Evolutionary conservation across 202 grass and related monocot genomes (phyloP).

Genomic region (Cymbopogon flexuosus): DNA sequence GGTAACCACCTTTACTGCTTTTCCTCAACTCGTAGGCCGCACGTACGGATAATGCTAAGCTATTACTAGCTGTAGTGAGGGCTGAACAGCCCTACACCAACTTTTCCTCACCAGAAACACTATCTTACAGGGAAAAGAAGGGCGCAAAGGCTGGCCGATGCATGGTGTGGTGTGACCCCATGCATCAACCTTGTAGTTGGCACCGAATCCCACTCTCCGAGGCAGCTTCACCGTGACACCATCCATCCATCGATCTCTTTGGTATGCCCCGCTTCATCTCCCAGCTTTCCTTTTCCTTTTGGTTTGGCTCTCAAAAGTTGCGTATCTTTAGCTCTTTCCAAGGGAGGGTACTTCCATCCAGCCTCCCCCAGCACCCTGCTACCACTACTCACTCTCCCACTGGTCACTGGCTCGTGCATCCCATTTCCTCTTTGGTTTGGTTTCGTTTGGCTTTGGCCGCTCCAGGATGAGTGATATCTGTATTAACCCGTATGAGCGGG

Average conservation of each 20-base stretch:
- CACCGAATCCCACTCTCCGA: slow-evolving; percentile 59
- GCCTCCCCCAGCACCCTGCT: slow-evolving; percentile 5
- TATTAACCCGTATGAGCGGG: slow-evolving; percentile 22
- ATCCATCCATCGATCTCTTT: slow-evolving; percentile 20
- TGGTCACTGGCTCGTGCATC: neutral
- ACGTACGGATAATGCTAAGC: slow-evolving; percentile 41
- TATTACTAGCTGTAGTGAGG: slow-evolving; percentile 37
- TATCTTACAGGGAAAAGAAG: slow-evolving; percentile 24
- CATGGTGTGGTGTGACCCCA: slow-evolving; percentile 42
- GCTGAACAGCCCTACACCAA: slow-evolving; percentile 49
- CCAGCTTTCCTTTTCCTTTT: slow-evolving; percentile 20
- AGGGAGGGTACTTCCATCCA: slow-evolving; percentile 35
- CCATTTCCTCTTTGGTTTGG: slow-evolving; percentile 4
- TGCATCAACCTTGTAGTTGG: slow-evolving; percentile 66
- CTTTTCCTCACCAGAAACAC: slow-evolving; percentile 42
- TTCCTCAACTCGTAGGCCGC: slow-evolving; percentile 36
- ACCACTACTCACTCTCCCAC: slow-evolving; percentile 10
- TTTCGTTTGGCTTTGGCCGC: neutral
- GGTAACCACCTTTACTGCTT: slow-evolving; percentile 34
- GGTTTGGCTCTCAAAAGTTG: slow-evolving; percentile 57
- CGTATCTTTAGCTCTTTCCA: slow-evolving; percentile 72
- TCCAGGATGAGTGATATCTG: slow-evolving; percentile 37
- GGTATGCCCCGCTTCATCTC: neutral
- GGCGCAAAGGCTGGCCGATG: slow-evolving; percentile 43
- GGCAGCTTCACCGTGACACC: slow-evolving; percentile 68